Percentiles rank a stretch among this genome's conserved stretches.
Conservation (phyloP, 2,329 filamentous ascomycete genomes). For the Talaromyces sp. region DNA sequence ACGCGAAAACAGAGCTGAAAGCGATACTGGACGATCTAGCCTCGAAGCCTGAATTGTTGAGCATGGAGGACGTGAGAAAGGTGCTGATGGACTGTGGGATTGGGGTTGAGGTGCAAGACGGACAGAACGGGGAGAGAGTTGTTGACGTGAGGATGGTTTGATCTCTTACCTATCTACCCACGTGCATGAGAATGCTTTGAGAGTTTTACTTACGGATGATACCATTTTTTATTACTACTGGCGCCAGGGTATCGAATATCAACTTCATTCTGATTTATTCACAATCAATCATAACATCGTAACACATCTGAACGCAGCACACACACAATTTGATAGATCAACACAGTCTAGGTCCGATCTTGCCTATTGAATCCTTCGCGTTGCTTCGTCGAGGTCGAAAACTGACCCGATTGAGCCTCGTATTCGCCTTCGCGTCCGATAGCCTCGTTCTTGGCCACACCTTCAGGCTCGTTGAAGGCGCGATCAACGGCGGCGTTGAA, state of each 20-base stretch:
- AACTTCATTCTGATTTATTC: background rate
- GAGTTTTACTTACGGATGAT: background rate
- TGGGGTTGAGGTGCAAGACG: background rate
- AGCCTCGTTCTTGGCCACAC: conserved; percentile 34
- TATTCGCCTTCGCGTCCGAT: conserved; percentile 36
- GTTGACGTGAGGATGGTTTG: background rate
- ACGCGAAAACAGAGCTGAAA: background rate
- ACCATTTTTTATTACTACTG: background rate
- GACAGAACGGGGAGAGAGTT: background rate
- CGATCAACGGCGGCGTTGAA: conserved; percentile 38
- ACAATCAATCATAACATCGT: background rate
- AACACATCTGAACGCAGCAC: background rate
- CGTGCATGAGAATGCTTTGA: too few species aligned
- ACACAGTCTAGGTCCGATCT: background rate
- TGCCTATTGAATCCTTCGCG: conserved; percentile 13
- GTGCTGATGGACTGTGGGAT: conserved; percentile 11
- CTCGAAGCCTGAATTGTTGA: conserved; percentile 4
- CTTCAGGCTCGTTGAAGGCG: conserved; percentile 36
- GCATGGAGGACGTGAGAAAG: background rate
- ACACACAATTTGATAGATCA: background rate
- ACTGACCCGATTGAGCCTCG: conserved; percentile 33
- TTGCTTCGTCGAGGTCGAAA: conserved; percentile 22
- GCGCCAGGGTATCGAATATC: background rate
- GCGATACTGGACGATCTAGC: conserved; percentile 4
- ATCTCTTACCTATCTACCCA: background rate